Percentiles rank a stretch among this genome's conserved stretches.
These are phyloP conservation scores for Prunus persica DNA, from an alignment of 306 rosid genomes.

Conservation along the genomic window Prunus_persica_NCBIv2 NC_034013.1:18163501-18164000, in stretches of 20 bases:
- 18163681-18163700: slow-evolving; percentile 34
- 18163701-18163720: slow-evolving; percentile 94
- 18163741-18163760: slow-evolving; percentile 71
- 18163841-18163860: not conserved
- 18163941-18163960: slow-evolving; percentile 69
- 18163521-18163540: not conserved
- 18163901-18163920: not conserved
- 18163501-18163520: not conserved
- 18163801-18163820: slow-evolving; percentile 47
- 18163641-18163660: not conserved
- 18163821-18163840: not conserved
- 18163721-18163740: slow-evolving; percentile 79
- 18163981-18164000: slow-evolving; percentile 86
- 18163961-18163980: slow-evolving; percentile 77
- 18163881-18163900: not conserved
- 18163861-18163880: not conserved
- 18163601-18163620: not conserved
- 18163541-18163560: not conserved
- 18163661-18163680: not conserved
- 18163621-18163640: not conserved
- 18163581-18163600: not conserved
- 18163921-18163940: slow-evolving; percentile 54
- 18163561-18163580: not conserved
- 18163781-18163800: slow-evolving; percentile 94
- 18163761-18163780: slow-evolving; percentile 96